Percentiles rank a stretch among this genome's conserved stretches.
Conservation (phyloP, 805 yeast genomes). For the Candida pseudofarinosa region DNA sequence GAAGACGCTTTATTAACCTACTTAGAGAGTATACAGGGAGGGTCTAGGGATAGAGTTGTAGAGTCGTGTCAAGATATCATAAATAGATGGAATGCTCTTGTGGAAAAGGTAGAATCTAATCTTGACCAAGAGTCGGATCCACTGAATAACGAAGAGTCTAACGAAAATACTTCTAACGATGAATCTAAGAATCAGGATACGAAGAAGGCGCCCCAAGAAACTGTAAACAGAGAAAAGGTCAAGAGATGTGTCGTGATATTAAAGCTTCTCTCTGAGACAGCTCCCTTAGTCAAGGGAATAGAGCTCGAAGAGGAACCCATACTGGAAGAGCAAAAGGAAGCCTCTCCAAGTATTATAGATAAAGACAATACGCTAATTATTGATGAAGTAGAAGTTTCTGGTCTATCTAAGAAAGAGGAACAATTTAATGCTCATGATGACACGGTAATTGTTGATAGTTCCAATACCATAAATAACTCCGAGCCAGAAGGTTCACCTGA, state of each 20-base stretch:
- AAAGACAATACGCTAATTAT: conserved; percentile 29
- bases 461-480: no score
- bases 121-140: conserved; percentile 34
- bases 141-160: conserved; percentile 13
- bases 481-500: no score
- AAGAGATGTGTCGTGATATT: conserved; percentile 37
- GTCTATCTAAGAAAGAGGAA: conserved; percentile 9
- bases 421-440: no score
- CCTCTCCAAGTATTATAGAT: not conserved
- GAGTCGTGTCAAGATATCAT: conserved; percentile 46
- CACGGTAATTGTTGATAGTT: no score
- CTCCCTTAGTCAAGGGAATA: conserved; percentile 27
- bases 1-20: conserved; percentile 48
- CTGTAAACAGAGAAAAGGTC: conserved; percentile 31
- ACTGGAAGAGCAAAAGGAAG: conserved; percentile 6
- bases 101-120: conserved; percentile 37
- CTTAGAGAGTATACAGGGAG: conserved; percentile 64
- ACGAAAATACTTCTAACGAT: conserved; percentile 15
- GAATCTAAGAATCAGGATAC: conserved; percentile 9
- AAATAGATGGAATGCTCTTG: conserved; percentile 53
- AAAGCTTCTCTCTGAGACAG: conserved; percentile 31
- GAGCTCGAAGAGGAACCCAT: conserved; percentile 9
- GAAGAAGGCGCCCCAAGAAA: conserved; percentile 9
- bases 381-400: conserved; percentile 41
- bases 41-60: conserved; percentile 55